Base-by-base conservation (phyloP, 192 early-diverging fungal genomes). In the Rhizophagus sp. region DNA sequence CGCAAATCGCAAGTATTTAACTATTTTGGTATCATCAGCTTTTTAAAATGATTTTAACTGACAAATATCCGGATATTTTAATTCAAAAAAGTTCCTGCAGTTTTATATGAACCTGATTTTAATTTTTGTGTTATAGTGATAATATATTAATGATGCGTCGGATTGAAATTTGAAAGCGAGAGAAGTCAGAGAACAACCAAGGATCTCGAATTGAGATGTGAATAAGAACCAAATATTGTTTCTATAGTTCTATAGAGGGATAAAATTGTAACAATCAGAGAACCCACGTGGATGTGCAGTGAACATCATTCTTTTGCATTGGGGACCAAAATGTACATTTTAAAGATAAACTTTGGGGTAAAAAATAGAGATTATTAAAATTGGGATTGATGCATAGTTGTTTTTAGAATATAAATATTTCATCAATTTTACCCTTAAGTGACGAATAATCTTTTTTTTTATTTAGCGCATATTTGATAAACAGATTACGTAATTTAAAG, bases 161-260 rank as follows among this genome's bases (percentile, higher is more conserved):
- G 39, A 41, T 41, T 41, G 5, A 47, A 47, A 47, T 12, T 12
- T 12, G 10, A 47, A 47, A 12, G 44, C 7, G 10, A 44, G 10
- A 44, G 10, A 44, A 44, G n/a, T n/a, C n/a, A n/a, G n/a, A n/a
- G n/a, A n/a, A n/a, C n/a, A 44, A 44, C 10, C 9, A 47, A 12
- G 10, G 10, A 44, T 44, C 2, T 1, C 11, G 11, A 47, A 47
- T 47, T 12, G 11, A 47, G 44, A 47, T 47, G 44, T 5, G 39
- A 7, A 36, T 36, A 36, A 39, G 7, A 39, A 41, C 7, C 0
- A 41, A 41, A 6, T 41, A 41, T 52, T 52, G 13, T 52, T 52
- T 81, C 62, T 34, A 65, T 63, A n/a, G 44, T 44, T 70, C 57
- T 34, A 34, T 39, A 36, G 79, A 44, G 25, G 49, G 34, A 39